A percentile compares a stretch with the other conserved stretches of the same genome.
Evolutionary conservation across 257 asterid species (phyloP).

Genomic region (Lantana camara): DNA sequence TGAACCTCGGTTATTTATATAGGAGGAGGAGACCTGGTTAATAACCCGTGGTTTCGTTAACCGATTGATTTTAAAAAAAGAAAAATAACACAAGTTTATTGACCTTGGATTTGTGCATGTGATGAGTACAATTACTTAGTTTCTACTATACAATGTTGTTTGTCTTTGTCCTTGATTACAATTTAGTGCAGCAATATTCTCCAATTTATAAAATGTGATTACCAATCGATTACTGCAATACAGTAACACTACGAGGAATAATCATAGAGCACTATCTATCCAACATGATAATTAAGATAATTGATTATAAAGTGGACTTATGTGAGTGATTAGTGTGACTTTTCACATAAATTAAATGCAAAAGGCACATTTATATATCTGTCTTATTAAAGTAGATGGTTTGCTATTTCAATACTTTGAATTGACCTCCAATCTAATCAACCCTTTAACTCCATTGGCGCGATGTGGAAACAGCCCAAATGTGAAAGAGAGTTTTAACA

Average conservation of each 20-base stretch:
- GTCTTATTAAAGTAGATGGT: neutral
- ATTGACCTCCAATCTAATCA: conserved; percentile 22
- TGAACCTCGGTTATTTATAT: no score
- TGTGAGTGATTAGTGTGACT: neutral
- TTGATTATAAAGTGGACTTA: conserved; percentile 24
- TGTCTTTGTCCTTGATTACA: conserved; percentile 15
- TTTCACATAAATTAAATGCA: conserved; percentile 8
- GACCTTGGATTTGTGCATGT: no score
- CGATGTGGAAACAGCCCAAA: neutral
- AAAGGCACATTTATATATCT: neutral
- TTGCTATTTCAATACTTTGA: neutral
- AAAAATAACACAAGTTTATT: no score
- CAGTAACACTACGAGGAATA: conserved; percentile 3
- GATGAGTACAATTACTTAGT: neutral
- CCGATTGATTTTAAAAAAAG: no score
- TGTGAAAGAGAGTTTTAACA: neutral
- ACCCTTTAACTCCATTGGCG: conserved; percentile 11
- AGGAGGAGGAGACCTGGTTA: no score
- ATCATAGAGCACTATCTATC: neutral
- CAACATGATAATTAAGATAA: conserved; percentile 21
- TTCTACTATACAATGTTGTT: neutral
- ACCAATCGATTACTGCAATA: conserved; percentile 2
- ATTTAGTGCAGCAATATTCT: conserved; percentile 5
- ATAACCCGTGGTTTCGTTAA: no score
- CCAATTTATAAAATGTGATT: conserved; percentile 4